Base-by-base conservation (phyloP, 2,329 filamentous ascomycete species). In the Cyphellophora attinorum region DNA sequence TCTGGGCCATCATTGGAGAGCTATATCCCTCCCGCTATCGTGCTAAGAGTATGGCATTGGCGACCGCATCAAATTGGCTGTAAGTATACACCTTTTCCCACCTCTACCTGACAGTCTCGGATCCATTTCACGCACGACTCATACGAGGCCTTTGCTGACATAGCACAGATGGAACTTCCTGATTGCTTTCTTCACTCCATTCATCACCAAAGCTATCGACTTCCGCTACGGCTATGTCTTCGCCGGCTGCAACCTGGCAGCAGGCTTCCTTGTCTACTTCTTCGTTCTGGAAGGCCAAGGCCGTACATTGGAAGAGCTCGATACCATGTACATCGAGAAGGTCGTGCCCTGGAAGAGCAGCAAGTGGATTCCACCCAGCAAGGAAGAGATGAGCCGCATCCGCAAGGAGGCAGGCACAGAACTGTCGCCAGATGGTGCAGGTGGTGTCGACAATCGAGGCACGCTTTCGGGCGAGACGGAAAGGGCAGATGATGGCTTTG, bases 131-230 rank as follows among this genome's bases (percentile, higher is more conserved):
- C n/a, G 21, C n/a, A n/a, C 21, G 10, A 25, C 10, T n/a, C n/a
- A n/a, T n/a, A n/a, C n/a, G n/a, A n/a, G n/a, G n/a, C n/a, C n/a
- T n/a, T n/a, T 59, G 17, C n/a, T n/a, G n/a, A n/a, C n/a, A n/a
- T n/a, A n/a, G n/a, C n/a, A n/a, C n/a, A n/a, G n/a, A n/a, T 83
- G 77, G 76, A 82, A 85, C 56, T 86, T 86, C 58, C 59, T 81
- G 50, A 67, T 83, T 43, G 74, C 74, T 1, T 88, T 88, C 67
- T 85, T 86, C 65, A 85, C 82, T 0, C 79, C 82, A 0, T 86
- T 85, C 57, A 86, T 88, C 55, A 81, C 76, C 2, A 62, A 64
- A 0, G 67, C 73, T 5, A 88, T 88, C 39, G 73, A 82, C 49
- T 88, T 81, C 58, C 68, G 69, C 14, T 85, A 86, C 53, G 82